These are phyloP conservation scores for Speleostelium caveatum DNA, from an alignment of 78 protist species.

Conservation along the genomic window DNA sequence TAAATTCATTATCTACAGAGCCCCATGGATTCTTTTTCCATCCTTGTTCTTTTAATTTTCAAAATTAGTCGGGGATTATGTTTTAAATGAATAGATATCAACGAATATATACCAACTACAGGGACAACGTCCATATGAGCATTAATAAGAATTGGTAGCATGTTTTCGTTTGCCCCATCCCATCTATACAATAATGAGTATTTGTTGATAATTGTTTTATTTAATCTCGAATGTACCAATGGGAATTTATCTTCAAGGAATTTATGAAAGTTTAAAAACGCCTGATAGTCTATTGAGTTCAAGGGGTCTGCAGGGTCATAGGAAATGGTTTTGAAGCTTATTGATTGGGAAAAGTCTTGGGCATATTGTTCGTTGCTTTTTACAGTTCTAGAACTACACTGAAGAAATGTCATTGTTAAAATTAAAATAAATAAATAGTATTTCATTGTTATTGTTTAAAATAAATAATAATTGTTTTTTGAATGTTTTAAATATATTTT, in stretches of 20 bases:
- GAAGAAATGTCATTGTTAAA: too few species aligned
- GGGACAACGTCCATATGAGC: constrained; percentile 70
- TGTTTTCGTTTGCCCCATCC: constrained; percentile 6
- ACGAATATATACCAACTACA: background rate
- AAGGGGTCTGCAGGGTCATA: background rate
- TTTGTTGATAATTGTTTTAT: background rate
- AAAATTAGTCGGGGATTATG: too few species aligned
- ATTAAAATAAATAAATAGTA: too few species aligned
- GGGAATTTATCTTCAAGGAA: constrained; percentile 33
- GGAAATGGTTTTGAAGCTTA: constrained; percentile 45
- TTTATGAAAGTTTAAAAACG: background rate
- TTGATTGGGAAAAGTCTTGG: too few species aligned
- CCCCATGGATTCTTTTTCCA: constrained; percentile 47
- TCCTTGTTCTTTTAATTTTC: too few species aligned
- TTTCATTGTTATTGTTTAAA: too few species aligned
- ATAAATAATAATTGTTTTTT: too few species aligned
- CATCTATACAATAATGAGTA: constrained; percentile 40
- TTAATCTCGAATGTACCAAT: constrained; percentile 17
- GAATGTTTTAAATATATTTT: too few species aligned
- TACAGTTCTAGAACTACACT: too few species aligned
- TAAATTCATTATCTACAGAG: constrained; percentile 5
- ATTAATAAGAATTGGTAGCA: constrained; percentile 35
- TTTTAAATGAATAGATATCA: too few species aligned
- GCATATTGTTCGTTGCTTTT: too few species aligned
- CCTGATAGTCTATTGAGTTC: background rate